Evolutionary conservation across 495 filamentous ascomycete species (phyloP).

Genomic region (Penicillium samsonianum): DNA sequence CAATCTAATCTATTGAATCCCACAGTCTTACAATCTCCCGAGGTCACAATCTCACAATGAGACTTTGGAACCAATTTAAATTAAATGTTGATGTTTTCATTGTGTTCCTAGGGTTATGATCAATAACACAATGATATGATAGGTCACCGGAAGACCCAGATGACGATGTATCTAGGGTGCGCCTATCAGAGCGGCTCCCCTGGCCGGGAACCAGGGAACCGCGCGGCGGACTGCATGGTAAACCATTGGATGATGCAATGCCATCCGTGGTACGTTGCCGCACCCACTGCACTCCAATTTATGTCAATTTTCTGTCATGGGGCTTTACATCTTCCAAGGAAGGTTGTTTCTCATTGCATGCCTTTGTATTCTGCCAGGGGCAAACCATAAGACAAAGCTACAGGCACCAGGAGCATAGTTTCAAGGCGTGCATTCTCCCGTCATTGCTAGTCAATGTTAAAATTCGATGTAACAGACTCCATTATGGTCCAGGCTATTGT

Average conservation of each 20-base stretch:
- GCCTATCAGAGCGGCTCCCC: constrained; percentile 6
- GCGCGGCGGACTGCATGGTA: neutral
- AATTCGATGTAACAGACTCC: neutral
- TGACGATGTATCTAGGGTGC: neutral
- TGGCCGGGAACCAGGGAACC: constrained; percentile 6
- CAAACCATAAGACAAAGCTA: neutral
- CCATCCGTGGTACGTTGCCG: neutral
- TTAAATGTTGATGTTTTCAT: neutral
- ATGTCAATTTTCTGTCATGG: neutral
- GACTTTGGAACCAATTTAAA: neutral
- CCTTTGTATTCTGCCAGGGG: neutral
- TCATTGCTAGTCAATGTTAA: neutral
- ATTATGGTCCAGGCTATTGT: constrained; percentile 12
- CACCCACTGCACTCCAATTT: constrained; percentile 1
- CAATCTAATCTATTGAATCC: neutral
- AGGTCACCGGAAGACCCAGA: neutral
- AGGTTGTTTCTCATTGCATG: neutral
- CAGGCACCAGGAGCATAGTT: neutral
- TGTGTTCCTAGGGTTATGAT: constrained; percentile 6
- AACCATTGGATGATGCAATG: constrained; percentile 2
- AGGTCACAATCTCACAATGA: neutral
- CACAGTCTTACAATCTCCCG: neutral
- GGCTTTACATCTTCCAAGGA: neutral
- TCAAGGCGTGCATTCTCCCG: neutral
- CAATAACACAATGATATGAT: constrained; percentile 1